These are phyloP conservation scores for Fragilaria radians DNA, from an alignment of 108 stramenopile species.

Conservation along the genomic window DNA sequence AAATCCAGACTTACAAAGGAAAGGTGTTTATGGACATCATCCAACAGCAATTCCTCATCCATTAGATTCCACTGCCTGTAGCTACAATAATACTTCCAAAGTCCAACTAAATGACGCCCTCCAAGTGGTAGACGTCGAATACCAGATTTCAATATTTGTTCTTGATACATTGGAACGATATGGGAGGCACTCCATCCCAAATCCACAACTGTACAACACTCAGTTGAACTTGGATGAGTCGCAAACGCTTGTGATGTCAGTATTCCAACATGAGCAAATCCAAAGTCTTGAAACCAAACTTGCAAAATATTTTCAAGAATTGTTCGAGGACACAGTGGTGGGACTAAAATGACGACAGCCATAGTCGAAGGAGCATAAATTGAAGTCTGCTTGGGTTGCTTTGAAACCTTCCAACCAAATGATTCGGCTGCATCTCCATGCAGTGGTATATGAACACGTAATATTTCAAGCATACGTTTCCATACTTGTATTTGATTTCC, in stretches of 20 bases:
- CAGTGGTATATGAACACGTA: constrained; percentile 29
- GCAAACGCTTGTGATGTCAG: background rate
- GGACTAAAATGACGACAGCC: constrained; percentile 32
- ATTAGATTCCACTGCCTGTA: constrained; percentile 97
- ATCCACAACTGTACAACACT: constrained; percentile 82
- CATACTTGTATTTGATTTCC: constrained; percentile 76
- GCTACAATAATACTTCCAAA: constrained; percentile 84
- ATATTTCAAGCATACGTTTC: constrained; percentile 51
- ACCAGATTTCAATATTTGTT: constrained; percentile 23
- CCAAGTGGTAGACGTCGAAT: constrained; percentile 85
- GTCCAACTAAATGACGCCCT: constrained; percentile 88
- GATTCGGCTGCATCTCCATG: constrained; percentile 2
- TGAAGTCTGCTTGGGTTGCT: background rate
- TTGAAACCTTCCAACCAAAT: background rate
- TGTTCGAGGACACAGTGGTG: constrained; percentile 35
- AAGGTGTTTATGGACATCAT: constrained; percentile 67
- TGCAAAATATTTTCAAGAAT: constrained; percentile 39
- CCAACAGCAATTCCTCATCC: constrained; percentile 87
- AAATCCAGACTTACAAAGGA: constrained; percentile 66
- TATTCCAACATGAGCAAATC: constrained; percentile 39
- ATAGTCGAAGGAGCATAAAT: constrained; percentile 6
- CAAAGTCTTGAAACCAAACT: constrained; percentile 55
- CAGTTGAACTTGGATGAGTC: constrained; percentile 24
- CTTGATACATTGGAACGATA: constrained; percentile 68
- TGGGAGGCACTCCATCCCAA: constrained; percentile 86